Evolutionary conservation across 2,329 filamentous ascomycete genomes (phyloP), one percentile per base, ranked within the genome.

Genomic region (Mariannaea elegans): DNA sequence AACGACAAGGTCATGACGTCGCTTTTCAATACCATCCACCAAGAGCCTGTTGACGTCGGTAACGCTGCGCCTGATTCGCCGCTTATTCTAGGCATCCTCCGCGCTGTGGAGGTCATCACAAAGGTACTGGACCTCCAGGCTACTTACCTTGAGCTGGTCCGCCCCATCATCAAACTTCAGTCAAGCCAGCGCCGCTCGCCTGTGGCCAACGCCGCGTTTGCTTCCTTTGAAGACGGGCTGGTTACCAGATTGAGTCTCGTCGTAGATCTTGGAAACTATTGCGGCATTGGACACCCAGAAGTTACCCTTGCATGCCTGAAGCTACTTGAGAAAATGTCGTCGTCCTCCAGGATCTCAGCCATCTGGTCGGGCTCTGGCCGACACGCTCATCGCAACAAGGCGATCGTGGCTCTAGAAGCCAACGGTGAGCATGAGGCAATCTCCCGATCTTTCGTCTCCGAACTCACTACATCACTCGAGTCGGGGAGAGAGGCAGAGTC

Each of bases 201-300:
- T 4, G 89, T 95, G 19, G 85, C 90, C 1, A 78, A 79, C 48
- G 86, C 90, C 6, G 88, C 92, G 1, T 91, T 94, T 66, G 84
- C 90, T n/a, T 94, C 91, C 1, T 94, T 99, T 69, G 94, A 98
- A 73, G 96, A 99, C 71, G 93, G 92, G 7, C 82, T 99, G 18
- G 82, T 97, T 36, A 93, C 90, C 58, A 90, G 95, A 68, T 80
- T 99, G 24, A 82, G 85, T 39, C 80, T 97, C 7, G 86, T 98
- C 38, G 89, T 93, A 3, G 90, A 95, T 65, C 81, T 99, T 21
- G 94, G 94, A 27, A 85, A 92, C 29, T 97, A 95, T 74, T 94
- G 93, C 68, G 91, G 93, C 13, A 89, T 94, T 54, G 91, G 91
- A 1, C 92, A 97, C 69, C 86, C 92, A 32, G 87, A 90, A 13